Conservation (phyloP, 169 alveolate genomes). For the Cryptosporidium meleagridis region DNA sequence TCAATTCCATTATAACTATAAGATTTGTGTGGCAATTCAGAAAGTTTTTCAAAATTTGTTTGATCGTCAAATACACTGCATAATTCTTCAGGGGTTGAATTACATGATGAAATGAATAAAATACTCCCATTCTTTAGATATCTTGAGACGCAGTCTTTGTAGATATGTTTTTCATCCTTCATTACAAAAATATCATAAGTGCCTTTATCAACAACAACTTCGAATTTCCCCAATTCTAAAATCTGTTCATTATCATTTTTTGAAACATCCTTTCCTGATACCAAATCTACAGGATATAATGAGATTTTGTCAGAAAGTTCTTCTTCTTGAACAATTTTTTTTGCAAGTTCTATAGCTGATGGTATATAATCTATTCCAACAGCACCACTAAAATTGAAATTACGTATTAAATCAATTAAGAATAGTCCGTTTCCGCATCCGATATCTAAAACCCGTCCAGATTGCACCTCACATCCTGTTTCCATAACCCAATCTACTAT, state of each 20-base stretch:
- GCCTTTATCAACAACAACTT: conserved; percentile 80
- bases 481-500: conserved; percentile 44
- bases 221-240: conserved; percentile 70
- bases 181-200: conserved; percentile 81
- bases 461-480: neutral
- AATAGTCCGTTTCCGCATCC: conserved; percentile 83
- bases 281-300: conserved; percentile 45
- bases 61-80: conserved; percentile 45
- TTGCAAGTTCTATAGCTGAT: conserved; percentile 79
- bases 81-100: conserved; percentile 80
- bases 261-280: conserved; percentile 64
- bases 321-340: conserved; percentile 56
- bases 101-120: conserved; percentile 78
- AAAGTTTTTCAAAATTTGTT: conserved; percentile 3
- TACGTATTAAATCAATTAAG: conserved; percentile 64
- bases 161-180: conserved; percentile 76
- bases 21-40: conserved; percentile 56
- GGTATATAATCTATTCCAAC: conserved; percentile 81
- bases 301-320: conserved; percentile 73
- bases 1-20: conserved; percentile 51
- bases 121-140: conserved; percentile 73
- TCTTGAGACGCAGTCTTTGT: conserved; percentile 73
- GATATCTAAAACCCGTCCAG: conserved; percentile 74
- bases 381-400: conserved; percentile 72
- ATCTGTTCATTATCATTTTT: conserved; percentile 9